Evolutionary conservation across 495 filamentous ascomycete genomes (phyloP).

Genomic region (Apiosordaria backusii): DNA sequence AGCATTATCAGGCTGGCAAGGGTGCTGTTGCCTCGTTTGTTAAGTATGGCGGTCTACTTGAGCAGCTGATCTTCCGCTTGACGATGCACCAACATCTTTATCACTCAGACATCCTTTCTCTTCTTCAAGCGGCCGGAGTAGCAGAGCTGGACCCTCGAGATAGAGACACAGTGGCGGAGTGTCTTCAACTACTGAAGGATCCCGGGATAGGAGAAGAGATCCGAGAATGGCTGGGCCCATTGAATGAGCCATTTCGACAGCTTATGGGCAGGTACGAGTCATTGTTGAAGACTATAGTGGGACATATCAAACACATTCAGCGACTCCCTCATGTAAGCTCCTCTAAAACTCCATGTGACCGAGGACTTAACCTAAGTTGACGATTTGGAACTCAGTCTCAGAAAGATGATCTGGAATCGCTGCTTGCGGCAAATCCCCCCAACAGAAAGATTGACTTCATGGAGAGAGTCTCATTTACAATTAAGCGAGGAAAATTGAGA

Average conservation of each 20-base stretch:
- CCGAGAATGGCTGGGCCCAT: background rate
- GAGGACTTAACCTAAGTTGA: background rate
- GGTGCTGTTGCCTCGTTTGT: constrained; percentile 14
- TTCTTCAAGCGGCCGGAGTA: background rate
- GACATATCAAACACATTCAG: constrained; percentile 13
- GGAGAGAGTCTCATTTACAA: constrained; percentile 10
- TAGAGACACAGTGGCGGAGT: background rate
- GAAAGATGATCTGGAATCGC: constrained; percentile 6
- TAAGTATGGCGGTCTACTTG: constrained; percentile 18
- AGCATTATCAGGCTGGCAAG: constrained; percentile 30
- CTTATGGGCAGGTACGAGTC: constrained; percentile 12
- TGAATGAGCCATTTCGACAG: background rate
- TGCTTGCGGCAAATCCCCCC: constrained; percentile 2
- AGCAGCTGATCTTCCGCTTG: constrained; percentile 13
- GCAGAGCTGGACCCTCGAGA: background rate
- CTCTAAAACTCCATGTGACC: background rate
- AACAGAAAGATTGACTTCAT: constrained; percentile 4
- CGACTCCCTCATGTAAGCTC: constrained; percentile 9
- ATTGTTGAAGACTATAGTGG: constrained; percentile 13
- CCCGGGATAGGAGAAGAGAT: background rate
- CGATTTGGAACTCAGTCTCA: background rate
- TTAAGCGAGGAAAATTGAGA: constrained; percentile 13
- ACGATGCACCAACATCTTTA: constrained; percentile 15
- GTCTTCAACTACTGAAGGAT: background rate
- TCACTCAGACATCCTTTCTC: background rate